These are phyloP conservation scores for Candida pseudocylindracea DNA, from an alignment of 1,139 yeast species.

Conservation along the genomic window DNA sequence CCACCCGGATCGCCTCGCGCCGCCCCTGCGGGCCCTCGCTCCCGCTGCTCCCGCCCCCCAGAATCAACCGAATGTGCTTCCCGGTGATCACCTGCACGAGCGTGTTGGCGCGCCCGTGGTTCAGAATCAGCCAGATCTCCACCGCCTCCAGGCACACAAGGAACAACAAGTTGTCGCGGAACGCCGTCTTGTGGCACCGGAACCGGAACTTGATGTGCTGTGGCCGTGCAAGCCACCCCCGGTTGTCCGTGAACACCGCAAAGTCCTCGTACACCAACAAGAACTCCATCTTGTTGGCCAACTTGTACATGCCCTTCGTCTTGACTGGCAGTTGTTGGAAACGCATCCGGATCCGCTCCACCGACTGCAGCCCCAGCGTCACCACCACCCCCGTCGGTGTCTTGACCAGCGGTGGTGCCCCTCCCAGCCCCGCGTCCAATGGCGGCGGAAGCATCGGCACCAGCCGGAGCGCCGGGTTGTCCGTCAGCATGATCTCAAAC, in stretches of 20 bases:
- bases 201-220: slow-evolving; percentile 41
- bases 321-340: slow-evolving; percentile 14
- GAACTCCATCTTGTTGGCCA: slow-evolving; percentile 25
- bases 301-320: slow-evolving; percentile 45
- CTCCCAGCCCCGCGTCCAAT: slow-evolving; percentile 2
- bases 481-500: slow-evolving; percentile 42
- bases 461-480: slow-evolving; percentile 30
- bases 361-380: slow-evolving; percentile 2
- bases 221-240: slow-evolving; percentile 37
- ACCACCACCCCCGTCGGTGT: slow-evolving; percentile 1
- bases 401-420: neutral
- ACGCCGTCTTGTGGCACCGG: slow-evolving; percentile 32
- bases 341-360: slow-evolving; percentile 8
- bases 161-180: slow-evolving; percentile 35
- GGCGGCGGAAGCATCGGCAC: slow-evolving; percentile 21
- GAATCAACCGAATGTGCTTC: slow-evolving; percentile 28
- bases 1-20: too few relatives aligned
- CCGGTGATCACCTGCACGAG: slow-evolving; percentile 61
- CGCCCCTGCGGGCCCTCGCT: too few relatives aligned
- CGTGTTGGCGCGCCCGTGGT: slow-evolving; percentile 22
- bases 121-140: slow-evolving; percentile 44
- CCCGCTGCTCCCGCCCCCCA: too few relatives aligned
- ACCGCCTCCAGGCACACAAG: slow-evolving; percentile 45
- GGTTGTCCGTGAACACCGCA: slow-evolving; percentile 46
- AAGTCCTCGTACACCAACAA: slow-evolving; percentile 52